phyloP scores from a whole-genome alignment of 164 flowering plant species.

The Vitis cinerea region DNA sequence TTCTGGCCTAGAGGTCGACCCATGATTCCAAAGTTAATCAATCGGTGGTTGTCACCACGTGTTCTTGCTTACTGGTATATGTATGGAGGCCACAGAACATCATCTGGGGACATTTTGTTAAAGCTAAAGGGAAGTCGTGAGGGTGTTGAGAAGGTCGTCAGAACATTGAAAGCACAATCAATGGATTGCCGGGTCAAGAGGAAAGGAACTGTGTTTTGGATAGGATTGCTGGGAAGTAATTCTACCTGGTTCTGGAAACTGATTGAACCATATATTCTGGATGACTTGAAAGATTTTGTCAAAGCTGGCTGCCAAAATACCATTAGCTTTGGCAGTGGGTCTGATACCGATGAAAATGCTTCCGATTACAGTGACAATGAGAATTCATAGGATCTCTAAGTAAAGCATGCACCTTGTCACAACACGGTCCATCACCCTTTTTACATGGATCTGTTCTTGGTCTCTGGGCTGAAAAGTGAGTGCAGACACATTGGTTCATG shows the following conservation, averaged over 20 bases:
- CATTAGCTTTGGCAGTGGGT: conserved; percentile 38
- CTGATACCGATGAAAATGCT: conserved; percentile 42
- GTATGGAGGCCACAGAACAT: conserved; percentile 79
- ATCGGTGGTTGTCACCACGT: conserved; percentile 90
- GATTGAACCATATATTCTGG: conserved; percentile 67
- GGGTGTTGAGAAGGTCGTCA: conserved; percentile 58
- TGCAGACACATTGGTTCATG: neutral
- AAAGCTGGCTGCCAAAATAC: conserved; percentile 24
- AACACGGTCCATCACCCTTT: neutral
- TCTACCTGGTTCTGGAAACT: conserved; percentile 72
- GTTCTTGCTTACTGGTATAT: conserved; percentile 95
- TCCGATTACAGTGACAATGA: conserved; percentile 22
- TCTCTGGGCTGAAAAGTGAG: neutral
- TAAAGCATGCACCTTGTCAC: neutral
- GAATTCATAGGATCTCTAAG: neutral
- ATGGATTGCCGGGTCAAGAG: conserved; percentile 70
- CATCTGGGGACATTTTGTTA: conserved; percentile 76
- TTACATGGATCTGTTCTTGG: neutral
- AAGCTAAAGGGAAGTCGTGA: conserved; percentile 62
- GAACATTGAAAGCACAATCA: conserved; percentile 55
- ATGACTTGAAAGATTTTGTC: conserved; percentile 46
- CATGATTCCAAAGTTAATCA: conserved; percentile 72
- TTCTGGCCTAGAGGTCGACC: conserved; percentile 63
- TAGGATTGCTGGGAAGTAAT: conserved; percentile 72
- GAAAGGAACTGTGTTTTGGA: conserved; percentile 77